A percentile compares a stretch with the other conserved stretches of the same genome.
Conservation (phyloP, 2,329 filamentous ascomycete species). For the Fusarium verrucosum region DNA sequence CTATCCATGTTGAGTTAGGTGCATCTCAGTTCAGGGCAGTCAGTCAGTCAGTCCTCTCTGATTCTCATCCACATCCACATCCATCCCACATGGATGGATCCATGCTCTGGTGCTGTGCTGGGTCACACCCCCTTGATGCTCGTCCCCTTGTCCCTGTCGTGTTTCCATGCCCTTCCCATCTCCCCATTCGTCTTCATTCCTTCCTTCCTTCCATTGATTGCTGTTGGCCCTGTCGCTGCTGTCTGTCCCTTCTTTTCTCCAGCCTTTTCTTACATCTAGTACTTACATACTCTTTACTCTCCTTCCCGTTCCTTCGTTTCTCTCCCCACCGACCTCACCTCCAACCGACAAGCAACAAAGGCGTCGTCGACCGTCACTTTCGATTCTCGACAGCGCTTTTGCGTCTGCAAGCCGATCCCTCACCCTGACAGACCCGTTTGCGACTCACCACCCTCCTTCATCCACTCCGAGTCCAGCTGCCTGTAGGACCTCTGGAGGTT, state of each 20-base stretch:
- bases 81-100: constrained; percentile 1
- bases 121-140: constrained; percentile 35
- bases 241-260: constrained; percentile 45
- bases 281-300: constrained; percentile 38
- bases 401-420: constrained; percentile 39
- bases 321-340: constrained; percentile 46
- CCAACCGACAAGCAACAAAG: constrained; percentile 46
- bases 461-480: constrained; percentile 40
- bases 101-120: constrained; percentile 7
- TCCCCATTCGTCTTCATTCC: constrained; percentile 47
- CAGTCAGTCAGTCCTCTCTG: background rate
- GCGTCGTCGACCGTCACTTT: constrained; percentile 47
- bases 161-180: constrained; percentile 47
- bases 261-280: constrained; percentile 42
- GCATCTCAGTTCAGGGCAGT: constrained; percentile 20
- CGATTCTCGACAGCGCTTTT: constrained; percentile 47
- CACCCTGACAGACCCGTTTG: constrained; percentile 37
- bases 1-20: constrained; percentile 32
- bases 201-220: constrained; percentile 40
- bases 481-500: constrained; percentile 46
- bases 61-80: constrained; percentile 17
- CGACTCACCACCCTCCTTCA: constrained; percentile 31
- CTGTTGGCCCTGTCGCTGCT: constrained; percentile 45
- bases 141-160: constrained; percentile 47
- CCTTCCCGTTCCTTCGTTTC: constrained; percentile 38